These are phyloP conservation scores for Calonectria hongkongensis DNA, from an alignment of 2,329 filamentous ascomycete genomes.

Conservation along the genomic window DNA sequence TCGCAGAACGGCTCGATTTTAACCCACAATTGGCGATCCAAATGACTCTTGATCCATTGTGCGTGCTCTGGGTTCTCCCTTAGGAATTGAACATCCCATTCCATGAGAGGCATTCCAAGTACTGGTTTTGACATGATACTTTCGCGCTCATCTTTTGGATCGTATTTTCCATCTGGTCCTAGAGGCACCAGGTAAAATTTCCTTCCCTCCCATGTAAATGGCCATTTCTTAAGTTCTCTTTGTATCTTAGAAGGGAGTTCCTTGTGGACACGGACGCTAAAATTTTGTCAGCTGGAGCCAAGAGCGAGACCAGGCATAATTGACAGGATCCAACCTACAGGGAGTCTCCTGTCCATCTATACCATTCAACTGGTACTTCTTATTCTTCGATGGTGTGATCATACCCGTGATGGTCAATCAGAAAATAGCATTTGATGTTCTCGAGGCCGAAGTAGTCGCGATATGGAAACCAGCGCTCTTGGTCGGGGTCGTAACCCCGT, in stretches of 20 bases:
- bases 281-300: conserved; percentile 30
- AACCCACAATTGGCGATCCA: conserved; percentile 28
- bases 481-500: conserved; percentile 35
- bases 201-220: conserved; percentile 40
- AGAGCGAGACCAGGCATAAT: not conserved
- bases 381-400: conserved; percentile 36
- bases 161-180: conserved; percentile 37
- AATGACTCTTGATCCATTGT: conserved; percentile 34
- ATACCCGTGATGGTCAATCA: conserved; percentile 44
- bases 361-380: conserved; percentile 39
- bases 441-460: conserved; percentile 39
- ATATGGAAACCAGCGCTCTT: conserved; percentile 36
- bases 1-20: conserved; percentile 29
- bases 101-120: conserved; percentile 8
- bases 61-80: conserved; percentile 39
- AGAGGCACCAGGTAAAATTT: conserved; percentile 29
- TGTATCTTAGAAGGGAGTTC: conserved; percentile 35
- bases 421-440: conserved; percentile 39
- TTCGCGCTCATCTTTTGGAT: conserved; percentile 10
- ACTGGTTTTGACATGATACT: conserved; percentile 32
- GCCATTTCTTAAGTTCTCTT: conserved; percentile 42
- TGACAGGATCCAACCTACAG: conserved; percentile 34
- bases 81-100: conserved; percentile 26
- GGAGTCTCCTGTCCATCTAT: conserved; percentile 45
- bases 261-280: conserved; percentile 27